A percentile compares a stretch with the other conserved stretches of the same genome.
phyloP scores from a whole-genome alignment of 1,284 basidiomycete genomes.

The Rhodotorula sp. region DNA sequence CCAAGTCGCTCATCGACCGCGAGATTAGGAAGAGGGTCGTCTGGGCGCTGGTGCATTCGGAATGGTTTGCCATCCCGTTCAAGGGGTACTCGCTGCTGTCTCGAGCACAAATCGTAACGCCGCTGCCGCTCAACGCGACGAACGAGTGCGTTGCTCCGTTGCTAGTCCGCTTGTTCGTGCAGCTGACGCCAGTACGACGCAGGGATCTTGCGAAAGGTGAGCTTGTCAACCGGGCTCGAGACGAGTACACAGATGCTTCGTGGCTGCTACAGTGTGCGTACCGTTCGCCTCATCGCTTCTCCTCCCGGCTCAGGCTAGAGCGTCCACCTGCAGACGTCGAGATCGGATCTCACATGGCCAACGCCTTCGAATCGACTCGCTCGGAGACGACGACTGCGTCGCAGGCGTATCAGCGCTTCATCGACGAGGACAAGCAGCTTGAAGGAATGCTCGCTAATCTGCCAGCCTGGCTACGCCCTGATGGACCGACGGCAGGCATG shows the following conservation, averaged over 20 bases:
- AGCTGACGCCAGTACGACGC: not conserved
- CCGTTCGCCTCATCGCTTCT: not conserved
- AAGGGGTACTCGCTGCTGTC: slow-evolving; percentile 24
- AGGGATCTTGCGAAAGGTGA: slow-evolving; percentile 25
- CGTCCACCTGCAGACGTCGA: slow-evolving; percentile 20
- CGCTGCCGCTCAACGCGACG: slow-evolving; percentile 32
- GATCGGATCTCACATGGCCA: slow-evolving; percentile 28
- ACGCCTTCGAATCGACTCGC: slow-evolving; percentile 27
- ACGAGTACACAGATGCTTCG: slow-evolving; percentile 27
- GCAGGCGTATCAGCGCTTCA: slow-evolving; percentile 29
- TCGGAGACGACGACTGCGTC: slow-evolving; percentile 15
- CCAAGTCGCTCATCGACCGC: slow-evolving; percentile 30
- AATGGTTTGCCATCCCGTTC: slow-evolving; percentile 38
- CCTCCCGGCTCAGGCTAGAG: not conserved
- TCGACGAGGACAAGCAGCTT: slow-evolving; percentile 34
- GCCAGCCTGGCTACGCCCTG: slow-evolving; percentile 24
- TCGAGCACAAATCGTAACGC: slow-evolving; percentile 29
- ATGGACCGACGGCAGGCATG: slow-evolving; percentile 1
- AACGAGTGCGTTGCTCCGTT: slow-evolving; percentile 20
- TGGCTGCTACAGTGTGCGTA: slow-evolving; percentile 33
- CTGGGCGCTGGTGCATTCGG: slow-evolving; percentile 32
- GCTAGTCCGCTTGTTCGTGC: not conserved
- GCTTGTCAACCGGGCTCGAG: slow-evolving; percentile 15
- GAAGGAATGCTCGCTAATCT: slow-evolving; percentile 20
- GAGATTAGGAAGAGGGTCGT: slow-evolving; percentile 36